phyloP scores from a whole-genome alignment of 2,329 filamentous ascomycete species.

The Cryphonectria parasitica region DNA sequence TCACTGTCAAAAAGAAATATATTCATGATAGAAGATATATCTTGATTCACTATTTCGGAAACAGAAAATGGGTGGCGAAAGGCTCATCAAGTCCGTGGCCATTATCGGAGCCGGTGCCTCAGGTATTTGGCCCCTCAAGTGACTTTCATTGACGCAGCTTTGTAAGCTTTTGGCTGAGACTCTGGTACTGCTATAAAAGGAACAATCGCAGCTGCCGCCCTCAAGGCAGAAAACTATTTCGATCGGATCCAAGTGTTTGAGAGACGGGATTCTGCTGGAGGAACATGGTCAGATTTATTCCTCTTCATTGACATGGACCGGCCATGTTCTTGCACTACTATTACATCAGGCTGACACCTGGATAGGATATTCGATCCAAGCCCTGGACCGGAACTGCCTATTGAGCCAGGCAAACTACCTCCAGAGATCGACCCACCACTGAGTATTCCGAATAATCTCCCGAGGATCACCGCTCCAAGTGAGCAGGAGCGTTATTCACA shows the following conservation, averaged over 20 bases:
- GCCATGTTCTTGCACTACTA: not conserved
- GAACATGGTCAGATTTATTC: constrained; percentile 45
- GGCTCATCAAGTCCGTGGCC: constrained; percentile 44
- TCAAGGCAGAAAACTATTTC: constrained; percentile 50
- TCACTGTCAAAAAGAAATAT: not conserved
- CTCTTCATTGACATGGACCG: not conserved
- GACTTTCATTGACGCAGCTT: not conserved
- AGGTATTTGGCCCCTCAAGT: constrained; percentile 36
- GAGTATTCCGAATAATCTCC: constrained; percentile 47
- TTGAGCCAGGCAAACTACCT: constrained; percentile 49
- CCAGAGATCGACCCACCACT: constrained; percentile 51
- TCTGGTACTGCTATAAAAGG: constrained; percentile 37
- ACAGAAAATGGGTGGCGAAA: constrained; percentile 29
- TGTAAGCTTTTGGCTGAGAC: not conserved
- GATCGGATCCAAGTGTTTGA: constrained; percentile 49
- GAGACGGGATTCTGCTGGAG: constrained; percentile 46
- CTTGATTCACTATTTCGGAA: not conserved
- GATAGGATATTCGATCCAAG: constrained; percentile 56
- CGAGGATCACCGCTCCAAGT: constrained; percentile 44
- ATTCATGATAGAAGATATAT: not conserved
- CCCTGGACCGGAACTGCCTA: constrained; percentile 39
- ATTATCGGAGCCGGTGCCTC: constrained; percentile 49
- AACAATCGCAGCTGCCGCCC: constrained; percentile 50
- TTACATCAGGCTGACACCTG: not conserved
- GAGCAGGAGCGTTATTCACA: constrained; percentile 49